Percentiles rank a stretch among this genome's conserved stretches.
These are phyloP conservation scores for Metarhizium album DNA, from an alignment of 2,329 filamentous ascomycete species.

Conservation along the genomic window DNA sequence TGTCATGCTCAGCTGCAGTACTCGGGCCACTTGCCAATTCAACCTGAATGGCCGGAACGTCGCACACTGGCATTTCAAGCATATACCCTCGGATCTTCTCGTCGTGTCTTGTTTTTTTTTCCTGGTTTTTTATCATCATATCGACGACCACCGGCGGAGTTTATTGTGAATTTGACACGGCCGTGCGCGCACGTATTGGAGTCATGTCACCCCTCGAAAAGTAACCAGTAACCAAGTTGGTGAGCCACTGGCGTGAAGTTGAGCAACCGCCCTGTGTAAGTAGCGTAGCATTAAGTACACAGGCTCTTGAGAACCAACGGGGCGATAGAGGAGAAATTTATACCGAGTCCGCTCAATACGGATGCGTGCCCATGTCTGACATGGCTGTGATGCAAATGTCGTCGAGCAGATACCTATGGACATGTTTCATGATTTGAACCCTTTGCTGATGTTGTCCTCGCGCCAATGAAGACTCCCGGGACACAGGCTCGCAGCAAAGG, in stretches of 20 bases:
- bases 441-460: no score
- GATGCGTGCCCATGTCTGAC: neutral
- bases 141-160: slow-evolving; percentile 1
- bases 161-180: slow-evolving; percentile 1
- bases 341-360: slow-evolving; percentile 18
- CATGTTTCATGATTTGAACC: no score
- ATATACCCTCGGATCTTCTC: neutral
- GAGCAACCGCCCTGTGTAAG: slow-evolving; percentile 1
- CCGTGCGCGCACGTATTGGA: neutral
- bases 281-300: slow-evolving; percentile 2
- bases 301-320: neutral
- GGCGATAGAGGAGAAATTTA: neutral
- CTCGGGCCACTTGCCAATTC: neutral
- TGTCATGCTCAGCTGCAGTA: slow-evolving; percentile 45
- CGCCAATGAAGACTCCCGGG: no score
- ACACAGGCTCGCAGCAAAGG: no score
- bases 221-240: neutral
- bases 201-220: neutral
- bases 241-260: neutral
- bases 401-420: no score
- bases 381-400: no score
- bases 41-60: neutral
- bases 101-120: slow-evolving; percentile 1
- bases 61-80: neutral
- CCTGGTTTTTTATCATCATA: neutral